Evolutionary conservation across 2,329 filamentous ascomycete species (phyloP).

Genomic region (Tolypocladium inflatum): DNA sequence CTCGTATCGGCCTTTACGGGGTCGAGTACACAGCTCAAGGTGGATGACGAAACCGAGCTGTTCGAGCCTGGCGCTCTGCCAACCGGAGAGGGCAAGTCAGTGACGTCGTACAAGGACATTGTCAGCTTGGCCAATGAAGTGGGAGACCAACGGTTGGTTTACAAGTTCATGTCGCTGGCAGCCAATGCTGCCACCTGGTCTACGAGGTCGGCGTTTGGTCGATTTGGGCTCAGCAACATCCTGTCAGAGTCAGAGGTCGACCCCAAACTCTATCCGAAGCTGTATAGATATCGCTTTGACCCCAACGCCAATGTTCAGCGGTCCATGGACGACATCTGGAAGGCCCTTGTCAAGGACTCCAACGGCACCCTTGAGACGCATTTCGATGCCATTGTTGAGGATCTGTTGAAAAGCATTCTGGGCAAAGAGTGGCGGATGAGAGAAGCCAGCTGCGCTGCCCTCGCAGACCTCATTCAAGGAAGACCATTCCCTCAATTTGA

Average conservation of each 20-base stretch:
- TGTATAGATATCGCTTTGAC: constrained; percentile 91
- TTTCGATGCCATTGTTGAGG: constrained; percentile 82
- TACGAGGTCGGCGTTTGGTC: constrained; percentile 89
- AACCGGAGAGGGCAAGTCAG: constrained; percentile 77
- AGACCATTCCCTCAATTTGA: constrained; percentile 69
- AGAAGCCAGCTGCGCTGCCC: constrained; percentile 83
- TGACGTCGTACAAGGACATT: constrained; percentile 97
- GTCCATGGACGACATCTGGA: constrained; percentile 98
- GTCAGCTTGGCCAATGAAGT: constrained; percentile 93
- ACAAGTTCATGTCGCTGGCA: constrained; percentile 96
- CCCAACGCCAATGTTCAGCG: constrained; percentile 86
- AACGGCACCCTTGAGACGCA: constrained; percentile 65
- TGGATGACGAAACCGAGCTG: constrained; percentile 83
- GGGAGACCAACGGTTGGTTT: constrained; percentile 90
- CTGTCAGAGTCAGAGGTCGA: constrained; percentile 82
- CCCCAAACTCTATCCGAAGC: constrained; percentile 88
- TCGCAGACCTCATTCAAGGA: constrained; percentile 80
- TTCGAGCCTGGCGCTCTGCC: constrained; percentile 87
- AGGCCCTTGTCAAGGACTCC: constrained; percentile 84
- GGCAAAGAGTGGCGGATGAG: constrained; percentile 90
- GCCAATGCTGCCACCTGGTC: constrained; percentile 96
- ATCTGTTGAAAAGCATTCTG: constrained; percentile 76
- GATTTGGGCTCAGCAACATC: constrained; percentile 86
- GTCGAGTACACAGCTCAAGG: constrained; percentile 63
- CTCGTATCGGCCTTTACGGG: constrained; percentile 84